A percentile compares a stretch with the other conserved stretches of the same genome.
Evolutionary conservation across 306 rosid genomes (phyloP).

Genomic region (Arachis stenosperma): DNA sequence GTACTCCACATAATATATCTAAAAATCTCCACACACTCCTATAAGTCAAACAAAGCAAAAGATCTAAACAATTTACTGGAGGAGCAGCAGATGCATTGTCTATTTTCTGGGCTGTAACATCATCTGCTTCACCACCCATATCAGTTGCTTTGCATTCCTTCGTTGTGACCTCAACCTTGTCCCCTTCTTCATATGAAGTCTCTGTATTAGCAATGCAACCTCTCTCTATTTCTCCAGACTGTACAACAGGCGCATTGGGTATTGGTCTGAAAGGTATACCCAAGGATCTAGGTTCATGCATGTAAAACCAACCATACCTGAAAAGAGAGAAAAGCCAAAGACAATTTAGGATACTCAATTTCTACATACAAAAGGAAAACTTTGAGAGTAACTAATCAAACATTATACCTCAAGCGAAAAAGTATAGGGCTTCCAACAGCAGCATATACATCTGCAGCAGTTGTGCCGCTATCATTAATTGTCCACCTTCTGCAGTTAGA

Average conservation of each 20-base stretch:
- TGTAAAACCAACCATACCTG: constrained; percentile 89
- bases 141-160: constrained; percentile 42
- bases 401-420: constrained; percentile 77
- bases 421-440: constrained; percentile 74
- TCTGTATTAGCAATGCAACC: constrained; percentile 31
- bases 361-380: constrained; percentile 10
- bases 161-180: constrained; percentile 38
- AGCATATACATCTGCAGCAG: constrained; percentile 66
- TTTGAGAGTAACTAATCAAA: constrained; percentile 25
- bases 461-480: constrained; percentile 52
- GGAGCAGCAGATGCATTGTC: constrained; percentile 37
- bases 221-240: constrained; percentile 40
- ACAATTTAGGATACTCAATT: constrained; percentile 10
- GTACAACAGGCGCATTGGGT: constrained; percentile 36
- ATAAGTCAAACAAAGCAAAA: constrained; percentile 16
- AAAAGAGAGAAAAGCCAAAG: constrained; percentile 44
- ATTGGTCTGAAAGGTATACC: constrained; percentile 42
- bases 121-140: constrained; percentile 42
- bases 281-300: constrained; percentile 33
- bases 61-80: constrained; percentile 43
- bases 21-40: constrained; percentile 6
- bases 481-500: constrained; percentile 70
- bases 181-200: constrained; percentile 37
- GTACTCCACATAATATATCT: constrained; percentile 20
- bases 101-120: constrained; percentile 45